Percentiles rank a stretch among this genome's conserved stretches.
phyloP scores from a whole-genome alignment of 164 flowering plant genomes.

The Umbilicus rupestris region DNA sequence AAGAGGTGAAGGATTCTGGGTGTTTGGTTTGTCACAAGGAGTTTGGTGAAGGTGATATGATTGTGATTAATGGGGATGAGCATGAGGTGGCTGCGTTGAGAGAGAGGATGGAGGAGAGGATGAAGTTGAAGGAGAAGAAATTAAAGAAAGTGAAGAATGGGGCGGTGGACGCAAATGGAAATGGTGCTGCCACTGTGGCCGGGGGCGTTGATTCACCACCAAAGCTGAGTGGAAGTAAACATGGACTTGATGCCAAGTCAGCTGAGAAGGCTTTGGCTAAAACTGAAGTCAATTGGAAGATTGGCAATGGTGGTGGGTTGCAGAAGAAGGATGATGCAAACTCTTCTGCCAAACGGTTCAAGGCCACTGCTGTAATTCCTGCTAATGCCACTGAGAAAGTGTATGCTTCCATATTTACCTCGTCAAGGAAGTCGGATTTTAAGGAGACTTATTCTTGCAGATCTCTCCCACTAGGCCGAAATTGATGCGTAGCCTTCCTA shows the following conservation, averaged over 20 bases:
- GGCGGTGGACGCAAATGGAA: constrained; percentile 17
- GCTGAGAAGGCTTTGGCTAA: constrained; percentile 23
- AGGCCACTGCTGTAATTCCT: constrained; percentile 51
- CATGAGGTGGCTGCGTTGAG: constrained; percentile 74
- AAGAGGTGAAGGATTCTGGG: constrained; percentile 65
- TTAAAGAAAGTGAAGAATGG: constrained; percentile 44
- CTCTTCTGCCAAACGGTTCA: constrained; percentile 43
- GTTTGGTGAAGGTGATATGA: constrained; percentile 62
- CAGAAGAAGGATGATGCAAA: constrained; percentile 20
- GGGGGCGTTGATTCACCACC: not conserved
- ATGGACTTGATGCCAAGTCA: constrained; percentile 27
- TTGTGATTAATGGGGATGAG: constrained; percentile 70
- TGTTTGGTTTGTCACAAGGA: constrained; percentile 74
- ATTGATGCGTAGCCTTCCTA: constrained; percentile 19
- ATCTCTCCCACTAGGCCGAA: constrained; percentile 90
- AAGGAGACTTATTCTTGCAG: constrained; percentile 85
- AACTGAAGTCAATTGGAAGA: constrained; percentile 26
- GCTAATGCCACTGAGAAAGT: constrained; percentile 68
- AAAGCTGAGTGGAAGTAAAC: constrained; percentile 44
- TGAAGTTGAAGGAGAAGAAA: constrained; percentile 50
- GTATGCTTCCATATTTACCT: constrained; percentile 88
- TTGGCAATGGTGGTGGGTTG: constrained; percentile 17
- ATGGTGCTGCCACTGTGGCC: constrained; percentile 15
- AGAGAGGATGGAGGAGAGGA: constrained; percentile 61
- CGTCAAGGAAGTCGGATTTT: constrained; percentile 63